Percentiles rank a stretch among this genome's conserved stretches.
Conservation (phyloP, 106 monocot species). For the Ottelia alismoides region DNA sequence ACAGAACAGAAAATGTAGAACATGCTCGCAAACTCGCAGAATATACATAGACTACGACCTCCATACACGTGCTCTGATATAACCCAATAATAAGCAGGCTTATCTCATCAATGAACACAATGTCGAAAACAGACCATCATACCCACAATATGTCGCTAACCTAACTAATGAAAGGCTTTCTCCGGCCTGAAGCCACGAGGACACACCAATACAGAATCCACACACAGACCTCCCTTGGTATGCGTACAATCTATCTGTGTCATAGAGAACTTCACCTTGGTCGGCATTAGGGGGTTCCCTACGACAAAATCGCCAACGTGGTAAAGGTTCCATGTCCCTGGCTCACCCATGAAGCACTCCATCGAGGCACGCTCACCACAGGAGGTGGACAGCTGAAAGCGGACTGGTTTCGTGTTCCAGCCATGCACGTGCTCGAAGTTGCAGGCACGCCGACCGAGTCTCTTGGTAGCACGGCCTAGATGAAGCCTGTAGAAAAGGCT, state of each 20-base stretch:
- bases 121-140: too few relatives aligned
- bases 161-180: too few relatives aligned
- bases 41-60: too few relatives aligned
- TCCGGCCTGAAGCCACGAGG: slow-evolving; percentile 2
- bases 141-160: too few relatives aligned
- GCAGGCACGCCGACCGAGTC: slow-evolving; percentile 12
- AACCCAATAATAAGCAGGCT: too few relatives aligned
- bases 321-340: slow-evolving; percentile 14
- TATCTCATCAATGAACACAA: too few relatives aligned
- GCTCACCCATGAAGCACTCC: slow-evolving; percentile 10
- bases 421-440: slow-evolving; percentile 13
- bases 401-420: slow-evolving; percentile 19
- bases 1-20: too few relatives aligned
- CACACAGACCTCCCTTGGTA: slow-evolving; percentile 18
- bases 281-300: not conserved
- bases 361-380: not conserved
- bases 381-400: slow-evolving; percentile 12
- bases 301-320: slow-evolving; percentile 19
- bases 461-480: slow-evolving; percentile 10
- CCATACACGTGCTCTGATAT: too few relatives aligned
- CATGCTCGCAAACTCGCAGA: too few relatives aligned
- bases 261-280: slow-evolving; percentile 21
- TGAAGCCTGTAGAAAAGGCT: slow-evolving; percentile 15
- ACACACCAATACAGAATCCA: slow-evolving; percentile 13
- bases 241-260: slow-evolving; percentile 23